Evolutionary conservation across 306 rosid species (phyloP).

Genomic region (Nissolia schottii): DNA sequence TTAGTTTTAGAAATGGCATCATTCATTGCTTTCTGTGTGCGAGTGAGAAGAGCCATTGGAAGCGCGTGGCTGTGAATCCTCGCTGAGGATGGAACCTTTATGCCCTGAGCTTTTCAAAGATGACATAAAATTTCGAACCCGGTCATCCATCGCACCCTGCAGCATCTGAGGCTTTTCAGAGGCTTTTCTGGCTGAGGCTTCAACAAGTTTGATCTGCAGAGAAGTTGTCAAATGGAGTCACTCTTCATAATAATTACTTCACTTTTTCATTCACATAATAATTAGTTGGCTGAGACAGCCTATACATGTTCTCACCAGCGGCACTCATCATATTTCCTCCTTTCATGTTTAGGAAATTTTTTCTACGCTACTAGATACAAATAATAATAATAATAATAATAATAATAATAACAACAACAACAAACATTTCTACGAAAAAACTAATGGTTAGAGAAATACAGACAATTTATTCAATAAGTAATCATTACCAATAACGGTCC

Average conservation of each 20-base stretch:
- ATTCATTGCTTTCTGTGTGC: slow-evolving; percentile 8
- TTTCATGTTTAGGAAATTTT: not conserved
- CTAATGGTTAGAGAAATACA: slow-evolving; percentile 3
- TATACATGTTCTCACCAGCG: not conserved
- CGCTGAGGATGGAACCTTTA: slow-evolving; percentile 20
- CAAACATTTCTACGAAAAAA: not conserved
- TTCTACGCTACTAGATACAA: not conserved
- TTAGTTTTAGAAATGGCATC: not conserved
- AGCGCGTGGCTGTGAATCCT: slow-evolving; percentile 5
- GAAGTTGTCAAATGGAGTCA: not conserved
- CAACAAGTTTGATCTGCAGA: slow-evolving; percentile 29
- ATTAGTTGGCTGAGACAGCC: not conserved
- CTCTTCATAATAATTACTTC: not conserved
- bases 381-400: too few relatives aligned
- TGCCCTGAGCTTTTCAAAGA: slow-evolving; percentile 12
- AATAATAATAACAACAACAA: too few relatives aligned
- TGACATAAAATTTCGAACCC: not conserved
- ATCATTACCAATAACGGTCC: not conserved
- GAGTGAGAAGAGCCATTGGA: not conserved
- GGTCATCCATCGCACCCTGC: slow-evolving; percentile 18
- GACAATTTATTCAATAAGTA: not conserved
- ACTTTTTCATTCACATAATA: not conserved
- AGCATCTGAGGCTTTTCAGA: slow-evolving; percentile 36
- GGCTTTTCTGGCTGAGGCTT: slow-evolving; percentile 22
- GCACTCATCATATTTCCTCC: not conserved